Evolutionary conservation across 176 grass and related monocot species (phyloP).

Genomic region (Eleusine indica): DNA sequence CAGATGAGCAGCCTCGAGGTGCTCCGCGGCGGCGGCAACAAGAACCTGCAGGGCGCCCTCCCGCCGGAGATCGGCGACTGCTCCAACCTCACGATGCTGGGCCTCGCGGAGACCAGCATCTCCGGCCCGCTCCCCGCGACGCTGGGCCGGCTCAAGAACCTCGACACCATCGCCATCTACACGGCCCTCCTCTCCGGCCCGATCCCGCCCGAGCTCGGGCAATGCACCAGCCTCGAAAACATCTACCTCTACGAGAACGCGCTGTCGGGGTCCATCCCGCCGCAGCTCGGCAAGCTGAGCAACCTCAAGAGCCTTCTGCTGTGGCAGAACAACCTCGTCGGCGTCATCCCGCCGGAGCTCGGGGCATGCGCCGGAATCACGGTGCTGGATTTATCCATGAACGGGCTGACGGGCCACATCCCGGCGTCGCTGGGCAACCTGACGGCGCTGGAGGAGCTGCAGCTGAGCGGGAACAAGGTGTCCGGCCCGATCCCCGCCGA

Average conservation of each 20-base stretch:
- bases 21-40: conserved; percentile 71
- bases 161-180: conserved; percentile 75
- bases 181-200: conserved; percentile 70
- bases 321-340: conserved; percentile 88
- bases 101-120: conserved; percentile 80
- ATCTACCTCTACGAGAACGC: conserved; percentile 83
- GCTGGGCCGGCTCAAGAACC: conserved; percentile 60
- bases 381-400: conserved; percentile 73
- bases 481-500: conserved; percentile 62
- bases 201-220: conserved; percentile 70
- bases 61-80: conserved; percentile 68
- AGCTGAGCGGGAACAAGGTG: conserved; percentile 77
- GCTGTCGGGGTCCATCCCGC: conserved; percentile 70
- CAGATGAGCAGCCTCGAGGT: conserved; percentile 55
- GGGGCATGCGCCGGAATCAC: conserved; percentile 53
- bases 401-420: conserved; percentile 77
- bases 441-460: conserved; percentile 64
- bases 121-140: conserved; percentile 60
- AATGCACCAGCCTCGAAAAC: conserved; percentile 57
- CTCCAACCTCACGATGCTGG: conserved; percentile 66
- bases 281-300: conserved; percentile 59
- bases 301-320: conserved; percentile 71
- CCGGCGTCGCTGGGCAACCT: conserved; percentile 70
- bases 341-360: conserved; percentile 78
- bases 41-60: conserved; percentile 67